Conservation (phyloP, 2,329 filamentous ascomycete species). For the Colletotrichum sp. region DNA sequence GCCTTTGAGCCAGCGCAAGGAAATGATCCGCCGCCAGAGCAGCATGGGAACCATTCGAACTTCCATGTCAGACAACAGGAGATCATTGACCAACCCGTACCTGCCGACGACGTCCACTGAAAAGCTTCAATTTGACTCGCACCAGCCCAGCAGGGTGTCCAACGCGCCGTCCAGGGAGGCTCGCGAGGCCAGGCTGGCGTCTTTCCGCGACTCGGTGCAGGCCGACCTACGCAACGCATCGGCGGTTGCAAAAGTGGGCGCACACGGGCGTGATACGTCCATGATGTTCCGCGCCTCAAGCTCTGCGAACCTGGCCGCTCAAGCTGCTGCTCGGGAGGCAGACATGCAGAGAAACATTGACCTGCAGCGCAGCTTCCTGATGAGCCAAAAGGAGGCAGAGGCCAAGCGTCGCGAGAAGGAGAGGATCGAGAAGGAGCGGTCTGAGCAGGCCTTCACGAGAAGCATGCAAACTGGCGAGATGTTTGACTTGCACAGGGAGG, state of each 20-base stretch:
- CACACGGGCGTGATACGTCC: conserved; percentile 41
- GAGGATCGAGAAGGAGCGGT: conserved; percentile 59
- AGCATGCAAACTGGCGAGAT: conserved; percentile 79
- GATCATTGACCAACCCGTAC: neutral
- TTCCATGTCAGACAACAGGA: neutral
- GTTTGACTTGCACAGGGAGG: conserved; percentile 77
- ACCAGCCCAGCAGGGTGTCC: conserved; percentile 56
- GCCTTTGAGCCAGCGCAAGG: conserved; percentile 71
- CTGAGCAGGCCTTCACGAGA: conserved; percentile 71
- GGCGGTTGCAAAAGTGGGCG: conserved; percentile 32
- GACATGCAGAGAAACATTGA: conserved; percentile 56
- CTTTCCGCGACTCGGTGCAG: conserved; percentile 70
- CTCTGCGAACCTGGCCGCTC: conserved; percentile 27
- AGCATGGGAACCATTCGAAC: conserved; percentile 38
- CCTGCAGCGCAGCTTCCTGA: conserved; percentile 58
- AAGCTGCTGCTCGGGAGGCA: conserved; percentile 36
- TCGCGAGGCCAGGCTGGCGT: conserved; percentile 66
- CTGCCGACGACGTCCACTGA: conserved; percentile 29
- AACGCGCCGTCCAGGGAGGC: conserved; percentile 44
- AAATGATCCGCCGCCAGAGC: conserved; percentile 60
- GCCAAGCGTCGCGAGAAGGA: conserved; percentile 64
- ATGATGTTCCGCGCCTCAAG: conserved; percentile 32
- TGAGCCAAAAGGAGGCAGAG: conserved; percentile 68
- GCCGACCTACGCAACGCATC: conserved; percentile 59
- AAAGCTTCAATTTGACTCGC: conserved; percentile 52